Evolutionary conservation across 805 yeast species (phyloP).

Genomic region (Candida glaebosa): DNA sequence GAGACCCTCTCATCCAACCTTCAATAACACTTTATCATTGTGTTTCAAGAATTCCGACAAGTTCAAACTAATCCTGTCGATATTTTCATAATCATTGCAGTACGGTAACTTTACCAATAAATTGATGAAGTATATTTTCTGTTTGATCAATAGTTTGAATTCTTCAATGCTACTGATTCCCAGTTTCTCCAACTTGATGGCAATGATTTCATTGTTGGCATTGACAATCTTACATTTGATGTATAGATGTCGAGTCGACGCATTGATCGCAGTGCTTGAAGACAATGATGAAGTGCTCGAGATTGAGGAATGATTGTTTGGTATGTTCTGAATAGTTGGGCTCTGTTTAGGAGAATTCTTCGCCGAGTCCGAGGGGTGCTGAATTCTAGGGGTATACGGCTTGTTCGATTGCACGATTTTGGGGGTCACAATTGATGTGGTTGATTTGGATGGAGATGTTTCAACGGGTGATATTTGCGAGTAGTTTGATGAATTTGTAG

Average conservation of each 20-base stretch:
- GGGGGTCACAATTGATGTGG: neutral
- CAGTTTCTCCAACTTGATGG: conserved; percentile 21
- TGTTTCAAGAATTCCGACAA: conserved; percentile 15
- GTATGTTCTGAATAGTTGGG: neutral
- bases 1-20: conserved; percentile 18
- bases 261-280: conserved; percentile 3
- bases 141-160: conserved; percentile 24
- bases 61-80: conserved; percentile 24
- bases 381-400: conserved; percentile 5
- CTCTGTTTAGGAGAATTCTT: conserved; percentile 2
- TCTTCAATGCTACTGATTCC: conserved; percentile 18
- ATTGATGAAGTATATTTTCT: conserved; percentile 22
- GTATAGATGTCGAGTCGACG: conserved; percentile 4
- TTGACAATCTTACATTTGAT: conserved; percentile 29
- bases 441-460: neutral
- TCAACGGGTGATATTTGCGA: neutral
- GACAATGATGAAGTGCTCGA: neutral
- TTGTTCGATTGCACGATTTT: neutral
- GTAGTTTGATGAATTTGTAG: neutral
- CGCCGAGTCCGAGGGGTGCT: conserved; percentile 1
- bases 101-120: conserved; percentile 24
- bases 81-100: conserved; percentile 20
- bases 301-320: neutral
- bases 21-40: conserved; percentile 20
- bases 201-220: conserved; percentile 22